These are phyloP conservation scores for Chlorella sp. DNA, from an alignment of 139 green algal species.

Conservation along the genomic window DNA sequence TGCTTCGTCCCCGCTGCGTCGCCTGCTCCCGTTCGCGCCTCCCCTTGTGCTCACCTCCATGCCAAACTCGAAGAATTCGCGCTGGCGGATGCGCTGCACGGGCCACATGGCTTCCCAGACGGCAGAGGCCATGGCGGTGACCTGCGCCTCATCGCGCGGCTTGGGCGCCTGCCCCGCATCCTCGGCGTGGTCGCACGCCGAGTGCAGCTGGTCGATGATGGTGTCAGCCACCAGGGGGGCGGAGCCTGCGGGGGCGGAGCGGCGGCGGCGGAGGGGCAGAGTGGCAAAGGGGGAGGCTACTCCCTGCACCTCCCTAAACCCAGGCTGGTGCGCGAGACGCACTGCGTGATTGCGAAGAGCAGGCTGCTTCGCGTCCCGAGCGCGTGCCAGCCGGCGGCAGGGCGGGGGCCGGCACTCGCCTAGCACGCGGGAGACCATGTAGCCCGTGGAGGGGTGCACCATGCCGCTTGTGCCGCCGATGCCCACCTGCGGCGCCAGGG, in stretches of 20 bases:
- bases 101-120: conserved; percentile 92
- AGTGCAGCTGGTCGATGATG: conserved; percentile 75
- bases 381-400: no score
- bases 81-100: conserved; percentile 82
- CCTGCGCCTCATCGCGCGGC: conserved; percentile 55
- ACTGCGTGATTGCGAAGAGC: no score
- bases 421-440: conserved; percentile 94
- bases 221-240: conserved; percentile 84
- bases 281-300: no score
- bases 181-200: conserved; percentile 51
- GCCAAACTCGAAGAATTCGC: conserved; percentile 95
- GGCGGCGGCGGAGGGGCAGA: no score
- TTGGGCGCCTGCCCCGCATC: conserved; percentile 29
- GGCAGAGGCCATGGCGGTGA: conserved; percentile 50
- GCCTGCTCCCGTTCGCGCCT: neutral
- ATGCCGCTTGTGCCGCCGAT: conserved; percentile 95
- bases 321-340: no score
- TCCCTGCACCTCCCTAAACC: no score
- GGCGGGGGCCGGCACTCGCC: no score
- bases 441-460: conserved; percentile 94
- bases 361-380: no score
- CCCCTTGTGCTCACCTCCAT: conserved; percentile 73
- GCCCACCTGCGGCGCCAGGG: no score
- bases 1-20: neutral
- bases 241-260: no score